Conservation (phyloP, 1,139 yeast genomes). For the Kodamaea suecica region DNA sequence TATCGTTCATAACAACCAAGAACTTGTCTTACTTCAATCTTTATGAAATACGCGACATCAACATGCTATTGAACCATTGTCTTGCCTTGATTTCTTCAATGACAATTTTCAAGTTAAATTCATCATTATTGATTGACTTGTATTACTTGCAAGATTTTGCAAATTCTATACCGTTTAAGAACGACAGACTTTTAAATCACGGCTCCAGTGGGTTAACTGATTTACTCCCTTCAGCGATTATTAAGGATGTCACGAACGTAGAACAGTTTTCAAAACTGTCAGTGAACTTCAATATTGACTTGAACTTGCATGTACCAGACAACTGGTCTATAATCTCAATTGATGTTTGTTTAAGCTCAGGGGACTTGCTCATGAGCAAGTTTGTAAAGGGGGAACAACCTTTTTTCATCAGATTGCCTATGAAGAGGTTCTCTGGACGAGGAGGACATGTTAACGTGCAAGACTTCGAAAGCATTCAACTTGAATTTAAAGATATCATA, state of each 20-base stretch:
- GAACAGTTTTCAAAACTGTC: slow-evolving; percentile 9
- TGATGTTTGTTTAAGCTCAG: slow-evolving; percentile 58
- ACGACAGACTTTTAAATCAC: slow-evolving; percentile 24
- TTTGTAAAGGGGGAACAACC: slow-evolving; percentile 37
- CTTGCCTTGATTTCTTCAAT: slow-evolving; percentile 26
- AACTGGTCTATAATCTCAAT: slow-evolving; percentile 62
- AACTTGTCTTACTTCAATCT: slow-evolving; percentile 11
- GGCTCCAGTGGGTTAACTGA: slow-evolving; percentile 13
- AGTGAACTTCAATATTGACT: slow-evolving; percentile 15
- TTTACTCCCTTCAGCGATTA: slow-evolving; percentile 11
- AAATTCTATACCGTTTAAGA: slow-evolving; percentile 29
- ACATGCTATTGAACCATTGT: slow-evolving; percentile 20
- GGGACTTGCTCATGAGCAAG: slow-evolving; percentile 55
- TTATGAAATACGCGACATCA: slow-evolving; percentile 21
- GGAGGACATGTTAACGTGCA: slow-evolving; percentile 33
- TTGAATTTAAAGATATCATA: slow-evolving; percentile 51
- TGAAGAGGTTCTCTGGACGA: slow-evolving; percentile 49
- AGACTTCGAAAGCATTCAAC: slow-evolving; percentile 46
- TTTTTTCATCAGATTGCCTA: slow-evolving; percentile 56
- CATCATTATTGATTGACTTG: slow-evolving; percentile 24
- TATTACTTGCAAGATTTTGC: slow-evolving; percentile 35
- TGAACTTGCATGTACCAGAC: slow-evolving; percentile 34
- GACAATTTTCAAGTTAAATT: slow-evolving; percentile 20
- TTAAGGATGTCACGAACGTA: neutral
- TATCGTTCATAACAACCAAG: slow-evolving; percentile 10